These are phyloP conservation scores for Acer yangbiense DNA, from an alignment of 345 rosid genomes.

Conservation along the genomic window DNA sequence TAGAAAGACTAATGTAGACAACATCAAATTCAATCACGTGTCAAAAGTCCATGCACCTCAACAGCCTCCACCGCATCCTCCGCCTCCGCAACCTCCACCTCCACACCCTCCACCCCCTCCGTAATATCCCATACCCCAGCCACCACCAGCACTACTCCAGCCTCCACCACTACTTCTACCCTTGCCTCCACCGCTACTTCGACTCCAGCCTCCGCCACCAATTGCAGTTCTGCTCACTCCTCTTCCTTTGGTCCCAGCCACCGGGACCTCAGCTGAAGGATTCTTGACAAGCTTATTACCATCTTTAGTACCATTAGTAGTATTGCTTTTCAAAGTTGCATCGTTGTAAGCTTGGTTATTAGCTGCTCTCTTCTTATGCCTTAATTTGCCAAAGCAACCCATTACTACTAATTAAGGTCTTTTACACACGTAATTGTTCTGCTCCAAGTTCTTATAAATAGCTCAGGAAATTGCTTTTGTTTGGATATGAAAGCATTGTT, in stretches of 20 bases:
- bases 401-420: background rate
- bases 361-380: background rate
- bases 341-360: too few relatives aligned
- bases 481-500: too few relatives aligned
- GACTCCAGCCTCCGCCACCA: background rate
- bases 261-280: too few relatives aligned
- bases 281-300: too few relatives aligned
- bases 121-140: too few relatives aligned
- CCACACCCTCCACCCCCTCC: too few relatives aligned
- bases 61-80: background rate
- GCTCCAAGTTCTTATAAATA: too few relatives aligned
- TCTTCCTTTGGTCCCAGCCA: background rate
- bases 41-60: background rate
- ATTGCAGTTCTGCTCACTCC: background rate
- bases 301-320: too few relatives aligned
- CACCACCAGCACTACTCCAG: too few relatives aligned
- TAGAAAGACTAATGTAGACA: background rate
- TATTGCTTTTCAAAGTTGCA: too few relatives aligned
- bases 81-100: too few relatives aligned
- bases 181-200: background rate
- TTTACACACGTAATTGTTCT: background rate
- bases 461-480: background rate
- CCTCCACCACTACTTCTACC: background rate
- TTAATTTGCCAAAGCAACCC: background rate
- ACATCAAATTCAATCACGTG: too few relatives aligned